Conservation (phyloP, 2,329 filamentous ascomycete genomes). For the Fusarium sp. region DNA sequence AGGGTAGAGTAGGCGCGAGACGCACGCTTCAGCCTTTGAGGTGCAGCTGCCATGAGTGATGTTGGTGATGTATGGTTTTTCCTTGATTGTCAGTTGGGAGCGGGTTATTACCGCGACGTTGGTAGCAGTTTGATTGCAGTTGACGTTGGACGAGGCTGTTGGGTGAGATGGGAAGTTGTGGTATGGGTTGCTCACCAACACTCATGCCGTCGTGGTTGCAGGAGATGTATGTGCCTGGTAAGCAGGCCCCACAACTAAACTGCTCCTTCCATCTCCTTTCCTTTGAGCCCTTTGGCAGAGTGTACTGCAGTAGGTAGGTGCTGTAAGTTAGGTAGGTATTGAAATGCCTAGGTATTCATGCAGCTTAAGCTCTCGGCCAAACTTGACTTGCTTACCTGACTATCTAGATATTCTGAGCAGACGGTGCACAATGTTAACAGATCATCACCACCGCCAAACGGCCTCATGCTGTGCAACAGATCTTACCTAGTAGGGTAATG, state of each 20-base stretch:
- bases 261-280: neutral
- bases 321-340: neutral
- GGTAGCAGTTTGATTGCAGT: neutral
- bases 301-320: neutral
- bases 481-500: neutral
- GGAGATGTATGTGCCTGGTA: neutral
- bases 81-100: neutral
- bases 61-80: neutral
- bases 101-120: neutral
- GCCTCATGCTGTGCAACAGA: neutral
- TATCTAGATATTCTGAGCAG: neutral
- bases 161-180: neutral
- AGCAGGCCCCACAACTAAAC: neutral
- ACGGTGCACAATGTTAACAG: neutral
- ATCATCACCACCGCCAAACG: neutral
- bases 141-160: neutral
- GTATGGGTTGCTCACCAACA: neutral
- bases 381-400: neutral
- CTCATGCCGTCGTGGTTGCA: neutral
- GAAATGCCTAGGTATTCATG: neutral
- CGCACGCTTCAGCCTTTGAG: neutral
- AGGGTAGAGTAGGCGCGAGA: constrained; percentile 16
- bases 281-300: too few relatives aligned
- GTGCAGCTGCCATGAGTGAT: neutral
- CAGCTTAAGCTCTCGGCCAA: neutral